phyloP scores from a whole-genome alignment of 257 asterid genomes.

The Knoxia roxburghii region DNA sequence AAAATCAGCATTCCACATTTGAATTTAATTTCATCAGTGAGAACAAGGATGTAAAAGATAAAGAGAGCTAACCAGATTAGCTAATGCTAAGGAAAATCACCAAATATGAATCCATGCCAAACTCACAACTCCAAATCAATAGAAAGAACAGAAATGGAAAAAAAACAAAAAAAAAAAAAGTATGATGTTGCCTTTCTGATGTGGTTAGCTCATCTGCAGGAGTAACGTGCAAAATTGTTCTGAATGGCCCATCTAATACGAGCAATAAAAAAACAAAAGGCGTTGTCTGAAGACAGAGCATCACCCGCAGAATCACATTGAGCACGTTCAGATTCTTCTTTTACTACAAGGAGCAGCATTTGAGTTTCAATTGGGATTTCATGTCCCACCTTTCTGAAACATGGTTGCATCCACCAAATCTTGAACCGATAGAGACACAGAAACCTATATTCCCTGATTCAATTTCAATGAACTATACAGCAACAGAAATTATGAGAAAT shows the following conservation, averaged over 20 bases:
- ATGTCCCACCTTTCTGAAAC: constrained; percentile 41
- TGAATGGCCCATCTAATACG: constrained; percentile 52
- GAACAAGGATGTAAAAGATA: too few relatives aligned
- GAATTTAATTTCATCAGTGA: too few relatives aligned
- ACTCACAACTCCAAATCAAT: neutral
- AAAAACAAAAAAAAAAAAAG: too few relatives aligned
- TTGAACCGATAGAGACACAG: constrained; percentile 50
- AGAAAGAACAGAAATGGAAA: too few relatives aligned
- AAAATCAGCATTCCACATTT: neutral
- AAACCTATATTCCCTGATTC: constrained; percentile 41
- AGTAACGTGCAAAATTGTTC: constrained; percentile 56
- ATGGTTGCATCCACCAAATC: constrained; percentile 82
- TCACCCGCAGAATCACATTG: constrained; percentile 14
- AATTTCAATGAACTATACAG: constrained; percentile 7
- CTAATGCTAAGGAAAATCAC: neutral
- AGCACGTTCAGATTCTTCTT: constrained; percentile 29
- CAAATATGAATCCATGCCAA: neutral
- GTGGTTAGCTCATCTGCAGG: constrained; percentile 44
- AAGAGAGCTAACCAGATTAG: neutral
- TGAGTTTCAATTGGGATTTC: constrained; percentile 65
- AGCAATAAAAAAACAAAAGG: constrained; percentile 53
- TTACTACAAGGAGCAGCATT: constrained; percentile 53
- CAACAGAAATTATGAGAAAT: neutral
- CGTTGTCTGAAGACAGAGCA: constrained; percentile 12
- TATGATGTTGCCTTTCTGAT: too few relatives aligned